A percentile compares a stretch with the other conserved stretches of the same genome.
Evolutionary conservation across 2,329 filamentous ascomycete genomes (phyloP).

Genomic region (Lasiodiplodia sp.): DNA sequence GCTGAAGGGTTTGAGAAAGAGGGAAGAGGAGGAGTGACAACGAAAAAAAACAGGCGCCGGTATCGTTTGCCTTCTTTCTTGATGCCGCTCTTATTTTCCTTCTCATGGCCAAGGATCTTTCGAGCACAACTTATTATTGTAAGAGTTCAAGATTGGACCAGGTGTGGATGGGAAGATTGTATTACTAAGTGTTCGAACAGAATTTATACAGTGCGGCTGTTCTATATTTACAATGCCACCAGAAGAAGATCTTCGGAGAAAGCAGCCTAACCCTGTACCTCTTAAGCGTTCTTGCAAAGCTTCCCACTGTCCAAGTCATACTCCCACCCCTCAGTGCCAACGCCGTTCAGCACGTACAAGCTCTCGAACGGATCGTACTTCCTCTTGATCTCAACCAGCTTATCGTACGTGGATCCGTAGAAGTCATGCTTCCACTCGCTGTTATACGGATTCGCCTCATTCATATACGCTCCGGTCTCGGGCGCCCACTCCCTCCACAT

Average conservation of each 20-base stretch:
- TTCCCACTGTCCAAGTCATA: slow-evolving; percentile 37
- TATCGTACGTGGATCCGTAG: slow-evolving; percentile 32
- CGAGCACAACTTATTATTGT: no score
- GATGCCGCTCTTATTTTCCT: no score
- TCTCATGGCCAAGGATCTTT: no score
- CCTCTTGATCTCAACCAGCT: slow-evolving; percentile 30
- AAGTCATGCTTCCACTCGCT: slow-evolving; percentile 32
- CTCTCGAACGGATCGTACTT: slow-evolving; percentile 34
- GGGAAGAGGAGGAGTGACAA: not conserved
- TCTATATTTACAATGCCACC: not conserved
- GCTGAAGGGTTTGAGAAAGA: not conserved
- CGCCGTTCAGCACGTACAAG: slow-evolving; percentile 36
- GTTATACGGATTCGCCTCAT: slow-evolving; percentile 34
- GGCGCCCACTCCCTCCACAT: slow-evolving; percentile 35
- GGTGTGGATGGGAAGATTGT: no score
- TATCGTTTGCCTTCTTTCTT: no score
- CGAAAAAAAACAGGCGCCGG: no score
- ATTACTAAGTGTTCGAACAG: no score
- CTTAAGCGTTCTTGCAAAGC: slow-evolving; percentile 31
- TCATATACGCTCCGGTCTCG: slow-evolving; percentile 34
- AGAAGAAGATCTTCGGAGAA: not conserved
- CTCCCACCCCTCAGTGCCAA: slow-evolving; percentile 36
- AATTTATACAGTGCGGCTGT: no score
- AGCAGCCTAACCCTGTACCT: not conserved
- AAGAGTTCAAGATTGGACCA: no score